phyloP scores from a whole-genome alignment of 1,139 yeast genomes.

The Suhomyces maxii region DNA sequence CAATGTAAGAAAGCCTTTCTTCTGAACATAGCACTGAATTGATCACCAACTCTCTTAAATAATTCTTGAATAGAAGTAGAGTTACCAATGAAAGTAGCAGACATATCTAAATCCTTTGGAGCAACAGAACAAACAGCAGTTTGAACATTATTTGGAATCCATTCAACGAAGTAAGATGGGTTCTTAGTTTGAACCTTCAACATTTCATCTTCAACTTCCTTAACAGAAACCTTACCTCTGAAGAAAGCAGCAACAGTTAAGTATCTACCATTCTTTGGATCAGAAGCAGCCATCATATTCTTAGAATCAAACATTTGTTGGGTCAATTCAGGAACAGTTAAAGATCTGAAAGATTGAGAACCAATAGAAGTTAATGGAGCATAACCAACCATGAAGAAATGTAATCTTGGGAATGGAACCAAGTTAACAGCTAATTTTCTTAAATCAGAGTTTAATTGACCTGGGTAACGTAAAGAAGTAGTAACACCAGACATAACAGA shows the following conservation, averaged over 20 bases:
- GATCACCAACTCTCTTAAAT: conserved; percentile 86
- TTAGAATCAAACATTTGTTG: conserved; percentile 91
- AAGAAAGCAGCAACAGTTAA: conserved; percentile 93
- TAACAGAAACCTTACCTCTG: conserved; percentile 88
- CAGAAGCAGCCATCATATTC: conserved; percentile 95
- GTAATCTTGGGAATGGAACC: conserved; percentile 93
- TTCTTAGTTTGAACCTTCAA: conserved; percentile 79
- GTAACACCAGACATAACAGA: conserved; percentile 94
- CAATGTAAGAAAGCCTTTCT: conserved; percentile 95
- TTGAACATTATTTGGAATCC: conserved; percentile 97
- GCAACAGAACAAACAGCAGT: conserved; percentile 91
- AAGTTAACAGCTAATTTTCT: conserved; percentile 89
- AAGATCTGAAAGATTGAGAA: conserved; percentile 77
- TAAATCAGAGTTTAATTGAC: conserved; percentile 88
- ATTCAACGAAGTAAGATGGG: conserved; percentile 82
- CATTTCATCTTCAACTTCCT: conserved; percentile 95
- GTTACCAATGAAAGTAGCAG: conserved; percentile 91
- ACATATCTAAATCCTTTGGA: conserved; percentile 81
- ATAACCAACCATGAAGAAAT: conserved; percentile 92
- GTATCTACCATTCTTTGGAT: conserved; percentile 88
- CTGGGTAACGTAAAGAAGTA: conserved; percentile 87
- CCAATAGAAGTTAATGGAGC: conserved; percentile 86
- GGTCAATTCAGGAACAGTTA: conserved; percentile 86
- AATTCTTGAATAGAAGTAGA: conserved; percentile 90
- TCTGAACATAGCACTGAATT: conserved; percentile 88